Evolutionary conservation across 345 rosid genomes (phyloP), one percentile per base, ranked within the genome.

Genomic region (Hirschfeldia incana): DNA sequence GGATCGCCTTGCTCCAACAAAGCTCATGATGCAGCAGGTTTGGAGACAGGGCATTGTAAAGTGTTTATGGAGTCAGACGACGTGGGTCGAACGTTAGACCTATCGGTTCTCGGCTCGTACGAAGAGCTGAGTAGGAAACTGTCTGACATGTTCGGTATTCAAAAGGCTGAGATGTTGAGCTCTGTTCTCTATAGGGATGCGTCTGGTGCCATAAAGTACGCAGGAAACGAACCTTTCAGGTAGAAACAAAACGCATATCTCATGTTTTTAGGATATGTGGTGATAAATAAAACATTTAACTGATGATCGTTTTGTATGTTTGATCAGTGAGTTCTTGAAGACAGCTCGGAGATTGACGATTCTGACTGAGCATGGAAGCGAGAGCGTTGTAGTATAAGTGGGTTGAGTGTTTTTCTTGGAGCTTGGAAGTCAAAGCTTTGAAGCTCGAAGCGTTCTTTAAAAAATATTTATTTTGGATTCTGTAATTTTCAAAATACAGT

Each of bases 191-290:
- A 89, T 78, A 68, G 82, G 11, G 85, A 94, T 78, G 90, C 88
- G 16, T 77, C 87, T 0, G 97, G 97, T 64, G 84, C 88, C 26
- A 70, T 81, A 46, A 91, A 88, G 73, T 88, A 87, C 76, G 83
- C 94, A 3, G 97, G 98, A 39, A 90, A 89, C 36, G 92, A 89
- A 73, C 98, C 98, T 62, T 94, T 92, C 79, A 78, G 97, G 97
- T 94, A 60, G 65, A 59, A 75, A 3, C 4, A 1, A 6, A 42
- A 55, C 11, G 26, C 33, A 60, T 3, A 33, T 55, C 12, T 33
- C 29, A 11, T n/a, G 57, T 21, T 65, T 32, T 78, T 7, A 0
- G 12, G n/a, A 32, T 58, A 4, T 9, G 11, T 63, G 4, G 7
- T 42, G 55, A 3, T 63, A 53, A 39, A 26, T n/a, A 2, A 61